Conservation (phyloP, 2,329 filamentous ascomycete species). For the Phaeosphaeriaceae sp. region DNA sequence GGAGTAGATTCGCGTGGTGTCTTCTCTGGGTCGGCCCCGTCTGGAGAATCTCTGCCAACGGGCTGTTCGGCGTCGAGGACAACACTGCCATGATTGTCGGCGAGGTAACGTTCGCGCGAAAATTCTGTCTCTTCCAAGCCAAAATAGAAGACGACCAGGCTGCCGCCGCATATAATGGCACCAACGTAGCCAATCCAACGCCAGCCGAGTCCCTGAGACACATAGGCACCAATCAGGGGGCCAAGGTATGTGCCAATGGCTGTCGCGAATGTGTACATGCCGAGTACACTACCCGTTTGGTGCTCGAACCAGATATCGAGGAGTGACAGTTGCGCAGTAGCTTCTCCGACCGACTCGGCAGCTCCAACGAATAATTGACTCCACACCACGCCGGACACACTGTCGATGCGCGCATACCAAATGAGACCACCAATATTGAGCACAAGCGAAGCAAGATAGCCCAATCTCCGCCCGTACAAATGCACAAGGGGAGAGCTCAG, state of each 20-base stretch:
- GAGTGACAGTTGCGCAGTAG: background rate
- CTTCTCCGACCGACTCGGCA: background rate
- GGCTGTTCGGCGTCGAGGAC: background rate
- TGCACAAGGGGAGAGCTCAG: background rate
- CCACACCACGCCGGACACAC: background rate
- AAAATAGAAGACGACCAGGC: background rate
- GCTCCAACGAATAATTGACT: background rate
- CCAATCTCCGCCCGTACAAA: background rate
- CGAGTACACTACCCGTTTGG: background rate
- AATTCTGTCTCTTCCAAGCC: background rate
- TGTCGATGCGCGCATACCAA: background rate
- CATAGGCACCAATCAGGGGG: background rate
- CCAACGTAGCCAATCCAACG: background rate
- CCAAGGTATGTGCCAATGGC: background rate
- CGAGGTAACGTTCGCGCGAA: background rate
- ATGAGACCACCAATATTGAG: background rate
- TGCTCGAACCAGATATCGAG: background rate
- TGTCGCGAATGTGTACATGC: background rate
- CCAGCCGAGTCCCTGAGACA: background rate
- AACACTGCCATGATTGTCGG: background rate
- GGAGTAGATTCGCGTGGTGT: background rate
- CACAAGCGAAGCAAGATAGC: background rate
- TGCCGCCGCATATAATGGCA: background rate
- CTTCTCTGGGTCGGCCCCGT: background rate
- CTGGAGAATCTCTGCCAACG: background rate